Base-by-base conservation (phyloP, 768 basidiomycete genomes). In the Chalciporus chontae region DNA sequence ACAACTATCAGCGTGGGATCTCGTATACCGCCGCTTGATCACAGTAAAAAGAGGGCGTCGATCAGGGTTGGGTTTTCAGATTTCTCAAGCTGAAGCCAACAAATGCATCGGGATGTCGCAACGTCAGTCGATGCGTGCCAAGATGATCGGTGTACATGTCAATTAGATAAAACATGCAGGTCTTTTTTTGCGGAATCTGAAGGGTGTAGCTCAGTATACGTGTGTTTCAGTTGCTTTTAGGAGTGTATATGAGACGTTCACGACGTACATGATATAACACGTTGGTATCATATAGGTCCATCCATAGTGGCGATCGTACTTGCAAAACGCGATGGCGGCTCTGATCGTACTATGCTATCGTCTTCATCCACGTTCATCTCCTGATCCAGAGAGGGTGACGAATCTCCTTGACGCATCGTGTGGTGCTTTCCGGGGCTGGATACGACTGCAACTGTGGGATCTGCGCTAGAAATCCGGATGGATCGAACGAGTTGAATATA, bases 401-500 rank as follows among this genome's bases (percentile, higher is more conserved):
- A 50, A 54, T 50, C 51, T 23, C 13, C 38, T 37, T 47, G 15
- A 21, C 8, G 59, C 17, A 78, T 59, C 3, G 69, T 64, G 6
- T 55, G 65, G 57, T 90, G 84, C 55, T 75, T 78, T 13, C 88
- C 88, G 23, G 77, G 77, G 52, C 74, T 77, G 13, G 87, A 81
- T 10, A 88, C 70, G 29, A 82, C 64, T 15, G 70, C 61, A 7
- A 69, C 48, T 1, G 72, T 66, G 0, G 80, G 78, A 40, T 79
- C 68, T 15, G 68, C 64, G 61, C 85, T 83, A 43, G 74, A 84
- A 68, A 93, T 83, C 49, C 87, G 82, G 53, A 91, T 80, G 66
- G 85, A 88, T 38, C 87, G 84, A 45, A 93, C 73, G 14, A 83
- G 74, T 45, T 86, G 77, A 36, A 86, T 74, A 64, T 78, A 93